Evolutionary conservation across 176 grass and related monocot genomes (phyloP).

Genomic region (Bolboschoenus planiculmis): DNA sequence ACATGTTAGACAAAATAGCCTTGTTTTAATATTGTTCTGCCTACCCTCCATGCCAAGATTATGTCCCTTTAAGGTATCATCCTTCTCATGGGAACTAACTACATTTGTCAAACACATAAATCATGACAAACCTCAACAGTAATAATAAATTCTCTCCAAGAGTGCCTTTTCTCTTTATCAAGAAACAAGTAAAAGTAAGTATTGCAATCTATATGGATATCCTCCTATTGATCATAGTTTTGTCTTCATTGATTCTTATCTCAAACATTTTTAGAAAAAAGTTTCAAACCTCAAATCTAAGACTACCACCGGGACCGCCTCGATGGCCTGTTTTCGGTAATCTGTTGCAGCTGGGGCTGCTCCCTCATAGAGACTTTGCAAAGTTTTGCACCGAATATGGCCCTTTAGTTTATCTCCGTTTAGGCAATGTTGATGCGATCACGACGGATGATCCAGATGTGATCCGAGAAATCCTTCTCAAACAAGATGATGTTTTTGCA

Average conservation of each 20-base stretch:
- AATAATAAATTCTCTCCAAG: constrained; percentile 38
- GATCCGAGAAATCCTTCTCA: constrained; percentile 82
- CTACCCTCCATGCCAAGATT: constrained; percentile 66
- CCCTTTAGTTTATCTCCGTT: constrained; percentile 80
- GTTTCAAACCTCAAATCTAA: constrained; percentile 28
- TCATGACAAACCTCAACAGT: constrained; percentile 48
- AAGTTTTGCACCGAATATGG: constrained; percentile 62
- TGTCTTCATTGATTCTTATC: constrained; percentile 42
- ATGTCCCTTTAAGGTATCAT: constrained; percentile 38
- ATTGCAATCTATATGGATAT: constrained; percentile 34
- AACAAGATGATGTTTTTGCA: constrained; percentile 79
- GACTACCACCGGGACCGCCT: constrained; percentile 71
- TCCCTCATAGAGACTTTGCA: constrained; percentile 86
- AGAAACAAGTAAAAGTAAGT: neutral
- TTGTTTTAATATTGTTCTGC: neutral
- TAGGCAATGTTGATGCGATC: constrained; percentile 73
- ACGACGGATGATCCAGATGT: constrained; percentile 82
- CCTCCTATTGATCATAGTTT: constrained; percentile 37
- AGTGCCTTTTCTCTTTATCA: constrained; percentile 11
- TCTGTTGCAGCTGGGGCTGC: constrained; percentile 60
- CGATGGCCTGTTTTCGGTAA: constrained; percentile 76
- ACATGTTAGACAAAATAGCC: neutral
- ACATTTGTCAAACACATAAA: constrained; percentile 52
- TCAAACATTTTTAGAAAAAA: constrained; percentile 32
- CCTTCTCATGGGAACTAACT: constrained; percentile 43